Evolutionary conservation across 1,284 basidiomycete species (phyloP).

Genomic region (Fomitopsis betulina): DNA sequence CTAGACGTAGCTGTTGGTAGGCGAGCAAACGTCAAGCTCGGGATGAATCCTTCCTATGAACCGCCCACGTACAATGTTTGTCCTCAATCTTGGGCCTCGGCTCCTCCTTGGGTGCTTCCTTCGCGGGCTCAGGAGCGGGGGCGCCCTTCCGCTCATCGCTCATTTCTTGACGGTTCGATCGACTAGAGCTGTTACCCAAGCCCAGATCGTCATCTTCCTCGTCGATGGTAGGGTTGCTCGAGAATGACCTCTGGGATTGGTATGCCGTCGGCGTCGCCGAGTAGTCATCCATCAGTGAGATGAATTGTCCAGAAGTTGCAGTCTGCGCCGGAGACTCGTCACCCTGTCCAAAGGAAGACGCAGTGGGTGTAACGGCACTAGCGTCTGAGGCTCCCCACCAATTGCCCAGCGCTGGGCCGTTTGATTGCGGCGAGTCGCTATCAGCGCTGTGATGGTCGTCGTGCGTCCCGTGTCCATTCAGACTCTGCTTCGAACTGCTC

Average conservation of each 20-base stretch:
- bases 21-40: too few species aligned
- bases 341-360: constrained; percentile 54
- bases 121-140: constrained; percentile 1
- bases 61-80: not conserved
- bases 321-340: constrained; percentile 35
- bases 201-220: constrained; percentile 86
- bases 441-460: constrained; percentile 25
- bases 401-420: constrained; percentile 30
- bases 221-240: constrained; percentile 20
- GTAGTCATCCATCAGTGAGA: constrained; percentile 81
- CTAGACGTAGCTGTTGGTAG: constrained; percentile 29
- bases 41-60: too few species aligned
- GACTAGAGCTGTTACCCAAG: constrained; percentile 64
- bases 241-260: constrained; percentile 20
- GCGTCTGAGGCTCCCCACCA: constrained; percentile 66
- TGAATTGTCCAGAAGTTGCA: constrained; percentile 50
- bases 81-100: not conserved
- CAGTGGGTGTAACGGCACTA: constrained; percentile 59
- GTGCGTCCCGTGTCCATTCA: constrained; percentile 14
- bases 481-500: constrained; percentile 13
- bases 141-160: constrained; percentile 10
- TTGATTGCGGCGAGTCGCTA: constrained; percentile 27
- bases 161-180: constrained; percentile 13
- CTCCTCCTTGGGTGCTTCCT: not conserved
- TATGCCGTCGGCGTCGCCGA: constrained; percentile 29